These are phyloP conservation scores for Colletotrichum caudatum DNA, from an alignment of 2,329 filamentous ascomycete species.

Conservation along the genomic window DNA sequence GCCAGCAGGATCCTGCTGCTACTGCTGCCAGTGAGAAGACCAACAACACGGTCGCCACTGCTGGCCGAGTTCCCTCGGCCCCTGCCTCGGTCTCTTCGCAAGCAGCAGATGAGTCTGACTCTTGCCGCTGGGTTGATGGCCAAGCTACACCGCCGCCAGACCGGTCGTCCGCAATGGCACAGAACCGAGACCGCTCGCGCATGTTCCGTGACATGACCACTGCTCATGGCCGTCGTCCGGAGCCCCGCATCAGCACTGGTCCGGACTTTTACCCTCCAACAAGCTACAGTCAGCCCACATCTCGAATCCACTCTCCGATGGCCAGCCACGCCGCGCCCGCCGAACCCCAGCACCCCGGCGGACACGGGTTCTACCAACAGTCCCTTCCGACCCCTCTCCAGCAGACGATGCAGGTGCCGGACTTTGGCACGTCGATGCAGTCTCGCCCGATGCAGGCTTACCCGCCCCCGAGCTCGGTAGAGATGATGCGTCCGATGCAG, in stretches of 20 bases:
- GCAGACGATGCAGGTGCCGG: constrained; percentile 25
- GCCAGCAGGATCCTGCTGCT: constrained; percentile 19
- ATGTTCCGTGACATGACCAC: constrained; percentile 32
- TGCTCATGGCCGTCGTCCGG: constrained; percentile 23
- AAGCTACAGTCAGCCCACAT: constrained; percentile 33
- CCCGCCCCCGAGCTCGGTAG: constrained; percentile 29
- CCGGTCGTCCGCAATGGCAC: constrained; percentile 28
- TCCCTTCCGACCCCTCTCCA: constrained; percentile 24
- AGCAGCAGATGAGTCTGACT: constrained; percentile 32
- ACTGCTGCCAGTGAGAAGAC: background rate
- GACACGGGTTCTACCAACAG: constrained; percentile 32
- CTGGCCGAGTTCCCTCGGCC: constrained; percentile 25
- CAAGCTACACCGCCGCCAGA: constrained; percentile 36
- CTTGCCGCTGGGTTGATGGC: constrained; percentile 38
- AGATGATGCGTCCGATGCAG: constrained; percentile 40
- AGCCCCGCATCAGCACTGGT: constrained; percentile 17
- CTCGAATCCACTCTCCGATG: constrained; percentile 32
- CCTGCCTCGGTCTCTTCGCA: constrained; percentile 36
- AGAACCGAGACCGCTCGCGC: constrained; percentile 37
- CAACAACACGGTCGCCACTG: background rate
- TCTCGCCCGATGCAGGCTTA: constrained; percentile 32
- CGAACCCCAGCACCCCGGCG: constrained; percentile 10
- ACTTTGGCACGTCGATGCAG: constrained; percentile 26
- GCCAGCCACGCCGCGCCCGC: constrained; percentile 26
- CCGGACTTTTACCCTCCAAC: constrained; percentile 31